Conservation (phyloP, 2,329 filamentous ascomycete species). For the Coniochaeta ligniaria region DNA sequence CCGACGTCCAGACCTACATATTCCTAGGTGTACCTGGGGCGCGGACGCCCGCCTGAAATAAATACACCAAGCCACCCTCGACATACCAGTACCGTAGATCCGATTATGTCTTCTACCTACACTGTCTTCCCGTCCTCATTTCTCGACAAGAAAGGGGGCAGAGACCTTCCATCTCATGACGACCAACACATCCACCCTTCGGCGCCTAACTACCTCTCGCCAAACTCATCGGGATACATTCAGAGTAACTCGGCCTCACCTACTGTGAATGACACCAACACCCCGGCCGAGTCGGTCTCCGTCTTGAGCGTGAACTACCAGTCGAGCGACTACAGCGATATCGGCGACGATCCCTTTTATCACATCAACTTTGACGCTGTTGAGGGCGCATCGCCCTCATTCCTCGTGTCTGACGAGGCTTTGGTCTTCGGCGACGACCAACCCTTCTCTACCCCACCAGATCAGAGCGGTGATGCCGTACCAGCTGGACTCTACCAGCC, state of each 20-base stretch:
- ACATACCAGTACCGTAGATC: not conserved
- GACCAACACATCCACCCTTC: conserved; percentile 11
- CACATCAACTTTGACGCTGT: conserved; percentile 38
- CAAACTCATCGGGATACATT: conserved; percentile 32
- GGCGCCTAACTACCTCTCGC: conserved; percentile 30
- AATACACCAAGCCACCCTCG: conserved; percentile 2
- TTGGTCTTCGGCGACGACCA: conserved; percentile 2
- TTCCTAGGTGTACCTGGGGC: not conserved
- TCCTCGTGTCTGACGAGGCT: conserved; percentile 26
- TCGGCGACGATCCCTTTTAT: conserved; percentile 42
- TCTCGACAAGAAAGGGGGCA: conserved; percentile 14
- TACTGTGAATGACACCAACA: conserved; percentile 28
- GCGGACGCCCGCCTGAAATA: not conserved
- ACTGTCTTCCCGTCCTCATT: conserved; percentile 16
- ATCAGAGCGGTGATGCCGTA: conserved; percentile 14
- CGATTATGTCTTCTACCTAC: conserved; percentile 21
- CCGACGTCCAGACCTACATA: not conserved
- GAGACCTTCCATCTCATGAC: conserved; percentile 9
- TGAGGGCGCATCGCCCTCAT: conserved; percentile 34
- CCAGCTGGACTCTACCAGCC: conserved; percentile 27
- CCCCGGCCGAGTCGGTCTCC: conserved; percentile 42
- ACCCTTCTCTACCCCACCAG: conserved; percentile 2
- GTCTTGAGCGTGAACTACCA: conserved; percentile 38
- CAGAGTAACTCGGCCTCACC: conserved; percentile 33
- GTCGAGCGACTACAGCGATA: conserved; percentile 39